Base-by-base conservation (phyloP, 2,329 filamentous ascomycete species). In the Phaeosphaeria sp. region DNA sequence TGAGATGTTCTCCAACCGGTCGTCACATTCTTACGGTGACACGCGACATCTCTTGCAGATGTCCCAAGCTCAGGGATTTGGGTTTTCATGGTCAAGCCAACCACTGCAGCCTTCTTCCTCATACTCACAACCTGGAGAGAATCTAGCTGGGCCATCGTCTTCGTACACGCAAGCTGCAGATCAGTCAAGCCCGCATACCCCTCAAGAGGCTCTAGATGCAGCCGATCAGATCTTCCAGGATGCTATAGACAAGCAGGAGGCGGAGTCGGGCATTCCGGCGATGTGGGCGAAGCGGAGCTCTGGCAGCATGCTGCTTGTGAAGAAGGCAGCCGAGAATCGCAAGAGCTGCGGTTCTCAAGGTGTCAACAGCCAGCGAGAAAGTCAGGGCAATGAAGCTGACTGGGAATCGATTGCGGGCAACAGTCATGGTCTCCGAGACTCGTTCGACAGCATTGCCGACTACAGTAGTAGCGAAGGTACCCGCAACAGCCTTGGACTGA, bases 1-100 rank as follows among this genome's bases (percentile, higher is more conserved):
- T 1, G 66, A 67, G 0, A 56, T 72, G 39, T 66, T 72, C 40
- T 72, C 73, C 0, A 57, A 65, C 8, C 55, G 30, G 30, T 73
- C 73, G 2, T 68, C 66, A 3, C 66, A 74, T 24, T 77, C 75
- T 5, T 77, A 77, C 51, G 75, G 73, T 25, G 73, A 77, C 49
- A 77, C 74, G 18, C 71, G 65, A 2, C 61, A 74, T 17, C 62
- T 77, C 5, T 59, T 77, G 4, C 65, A 64, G 24, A 55, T 74
- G 11, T 64, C 68, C 17, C 63, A 61, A 17, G 57, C 61, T 3
- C 56, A 57, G 11, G 18, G 22, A 17, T 45, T 27, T 1, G n/a
- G 40, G n/a, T 49, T 53, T 11, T 22, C 27, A 7, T 21, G 39
- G 25, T 18, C 42, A 15, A 21, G 24, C 24, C 56, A 63, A 17